A percentile compares a stretch with the other conserved stretches of the same genome.
Evolutionary conservation across 2,329 filamentous ascomycete species (phyloP).

Genomic region (Pestalotiopsis sp.): DNA sequence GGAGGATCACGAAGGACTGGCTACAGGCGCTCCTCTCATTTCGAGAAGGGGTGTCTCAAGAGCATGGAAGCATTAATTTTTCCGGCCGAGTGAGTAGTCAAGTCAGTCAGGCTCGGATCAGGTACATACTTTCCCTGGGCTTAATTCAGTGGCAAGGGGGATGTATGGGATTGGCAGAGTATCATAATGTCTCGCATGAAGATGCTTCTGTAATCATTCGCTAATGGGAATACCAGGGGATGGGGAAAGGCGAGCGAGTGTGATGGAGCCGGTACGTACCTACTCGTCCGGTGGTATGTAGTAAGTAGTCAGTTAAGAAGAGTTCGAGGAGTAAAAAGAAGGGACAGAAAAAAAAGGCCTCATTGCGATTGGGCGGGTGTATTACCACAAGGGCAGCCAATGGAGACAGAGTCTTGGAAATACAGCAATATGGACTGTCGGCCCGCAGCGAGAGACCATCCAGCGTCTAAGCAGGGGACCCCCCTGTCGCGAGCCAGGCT

Average conservation of each 20-base stretch:
- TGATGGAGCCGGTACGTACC: neutral
- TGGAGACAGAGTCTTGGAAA: neutral
- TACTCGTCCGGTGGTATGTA: neutral
- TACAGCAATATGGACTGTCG: constrained; percentile 38
- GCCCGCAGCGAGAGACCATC: constrained; percentile 28
- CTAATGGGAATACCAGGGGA: neutral
- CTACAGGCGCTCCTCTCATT: too few relatives aligned
- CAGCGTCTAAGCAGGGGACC: constrained; percentile 14
- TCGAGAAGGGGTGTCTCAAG: neutral
- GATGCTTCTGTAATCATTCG: neutral
- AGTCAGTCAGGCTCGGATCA: neutral
- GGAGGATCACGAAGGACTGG: neutral
- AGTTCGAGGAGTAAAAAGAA: neutral
- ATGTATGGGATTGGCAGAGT: neutral
- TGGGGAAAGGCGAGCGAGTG: neutral
- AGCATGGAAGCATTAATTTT: constrained; percentile 6
- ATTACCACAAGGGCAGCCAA: constrained; percentile 15
- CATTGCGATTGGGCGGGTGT: constrained; percentile 27
- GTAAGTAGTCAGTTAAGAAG: neutral
- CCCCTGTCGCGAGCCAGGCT: constrained; percentile 22
- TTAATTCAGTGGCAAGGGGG: neutral
- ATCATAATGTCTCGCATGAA: constrained; percentile 9
- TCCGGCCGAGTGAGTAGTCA: neutral
- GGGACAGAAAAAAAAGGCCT: neutral
- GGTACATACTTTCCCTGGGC: neutral